These are phyloP conservation scores for Mayamaea pseudoterrestris DNA, from an alignment of 108 stramenopile species.

Conservation along the genomic window DNA sequence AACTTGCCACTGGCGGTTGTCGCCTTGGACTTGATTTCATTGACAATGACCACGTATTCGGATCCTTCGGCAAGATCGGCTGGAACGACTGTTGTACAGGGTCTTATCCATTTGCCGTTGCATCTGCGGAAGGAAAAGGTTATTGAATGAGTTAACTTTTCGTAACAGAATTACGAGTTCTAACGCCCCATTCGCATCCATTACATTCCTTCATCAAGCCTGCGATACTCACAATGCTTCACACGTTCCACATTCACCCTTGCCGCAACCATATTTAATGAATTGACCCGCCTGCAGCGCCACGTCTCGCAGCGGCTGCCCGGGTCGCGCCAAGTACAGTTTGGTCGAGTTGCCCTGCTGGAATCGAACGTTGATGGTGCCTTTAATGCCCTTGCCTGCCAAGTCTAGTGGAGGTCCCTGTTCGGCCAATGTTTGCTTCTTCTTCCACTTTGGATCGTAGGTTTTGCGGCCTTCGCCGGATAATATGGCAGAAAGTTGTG, in stretches of 20 bases:
- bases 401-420: slow-evolving; percentile 13
- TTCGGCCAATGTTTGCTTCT: slow-evolving; percentile 61
- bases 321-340: slow-evolving; percentile 53
- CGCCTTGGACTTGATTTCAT: slow-evolving; percentile 47
- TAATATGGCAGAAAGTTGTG: background rate
- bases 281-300: slow-evolving; percentile 81
- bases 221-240: too few relatives aligned
- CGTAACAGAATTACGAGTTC: too few relatives aligned
- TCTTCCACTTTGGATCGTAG: slow-evolving; percentile 77
- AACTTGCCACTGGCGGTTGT: slow-evolving; percentile 52
- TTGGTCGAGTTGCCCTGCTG: slow-evolving; percentile 56
- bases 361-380: slow-evolving; percentile 68
- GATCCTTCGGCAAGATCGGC: slow-evolving; percentile 5
- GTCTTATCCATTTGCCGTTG: slow-evolving; percentile 75
- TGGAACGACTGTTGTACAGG: slow-evolving; percentile 59
- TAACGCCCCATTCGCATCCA: too few relatives aligned
- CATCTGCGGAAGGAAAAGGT: too few relatives aligned
- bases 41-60: slow-evolving; percentile 39
- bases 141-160: too few relatives aligned
- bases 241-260: slow-evolving; percentile 90
- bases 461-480: slow-evolving; percentile 11
- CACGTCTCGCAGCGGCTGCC: slow-evolving; percentile 63
- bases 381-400: slow-evolving; percentile 49
- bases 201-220: too few relatives aligned
- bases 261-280: slow-evolving; percentile 87